Evolutionary conservation across 1,139 yeast genomes (phyloP).

Genomic region (Geotrichum histeridarum): DNA sequence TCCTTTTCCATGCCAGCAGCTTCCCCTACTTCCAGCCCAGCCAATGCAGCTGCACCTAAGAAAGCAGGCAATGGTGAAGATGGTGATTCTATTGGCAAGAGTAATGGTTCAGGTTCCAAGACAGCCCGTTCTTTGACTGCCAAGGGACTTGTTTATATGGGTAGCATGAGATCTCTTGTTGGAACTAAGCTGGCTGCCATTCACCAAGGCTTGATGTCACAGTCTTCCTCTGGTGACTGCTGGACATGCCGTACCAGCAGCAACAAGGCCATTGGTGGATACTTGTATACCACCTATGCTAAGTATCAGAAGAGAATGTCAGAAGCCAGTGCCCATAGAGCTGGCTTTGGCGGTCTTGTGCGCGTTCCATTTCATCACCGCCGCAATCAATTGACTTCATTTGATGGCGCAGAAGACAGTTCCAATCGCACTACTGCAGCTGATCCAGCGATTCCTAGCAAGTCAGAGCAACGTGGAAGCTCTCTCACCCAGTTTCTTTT

Average conservation of each 20-base stretch:
- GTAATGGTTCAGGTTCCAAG: not conserved
- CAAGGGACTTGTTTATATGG: not conserved
- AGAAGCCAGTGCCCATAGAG: too few species aligned
- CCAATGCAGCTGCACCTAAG: too few species aligned
- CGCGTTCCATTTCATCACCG: conserved; percentile 2
- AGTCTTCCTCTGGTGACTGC: not conserved
- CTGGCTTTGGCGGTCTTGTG: not conserved
- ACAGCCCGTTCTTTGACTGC: too few species aligned
- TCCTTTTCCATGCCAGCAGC: too few species aligned
- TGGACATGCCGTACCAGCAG: not conserved
- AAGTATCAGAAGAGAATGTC: not conserved
- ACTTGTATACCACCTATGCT: not conserved
- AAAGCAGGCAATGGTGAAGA: not conserved
- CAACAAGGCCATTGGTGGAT: not conserved
- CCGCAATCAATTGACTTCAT: not conserved
- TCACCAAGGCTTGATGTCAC: not conserved
- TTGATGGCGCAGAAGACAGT: not conserved
- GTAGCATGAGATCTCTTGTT: not conserved
- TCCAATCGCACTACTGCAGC: not conserved
- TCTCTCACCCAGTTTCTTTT: not conserved
- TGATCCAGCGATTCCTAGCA: not conserved
- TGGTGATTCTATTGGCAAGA: not conserved
- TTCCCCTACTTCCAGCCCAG: too few species aligned
- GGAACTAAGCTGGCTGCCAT: not conserved
- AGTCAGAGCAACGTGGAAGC: not conserved